Conservation (phyloP, 177 flowering plant species). For the Vitis hybrid region DNA sequence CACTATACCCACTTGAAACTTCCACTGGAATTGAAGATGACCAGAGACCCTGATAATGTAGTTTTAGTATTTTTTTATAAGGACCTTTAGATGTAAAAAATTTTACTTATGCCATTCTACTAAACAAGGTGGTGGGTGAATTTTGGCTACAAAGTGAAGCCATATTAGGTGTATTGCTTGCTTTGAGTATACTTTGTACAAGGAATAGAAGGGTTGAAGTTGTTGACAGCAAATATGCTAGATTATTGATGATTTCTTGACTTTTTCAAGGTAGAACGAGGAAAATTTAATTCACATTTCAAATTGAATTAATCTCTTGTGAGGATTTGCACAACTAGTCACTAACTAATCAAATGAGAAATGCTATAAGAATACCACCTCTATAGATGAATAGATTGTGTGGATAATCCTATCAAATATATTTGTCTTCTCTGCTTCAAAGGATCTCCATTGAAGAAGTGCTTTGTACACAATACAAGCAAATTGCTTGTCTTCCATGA, state of each 20-base stretch:
- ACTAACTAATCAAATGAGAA: neutral
- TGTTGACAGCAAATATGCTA: conserved; percentile 79
- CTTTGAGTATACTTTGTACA: conserved; percentile 69
- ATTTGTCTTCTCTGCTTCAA: conserved; percentile 75
- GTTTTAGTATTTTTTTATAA: conserved; percentile 3
- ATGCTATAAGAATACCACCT: conserved; percentile 33
- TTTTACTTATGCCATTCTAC: conserved; percentile 65
- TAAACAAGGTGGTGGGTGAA: conserved; percentile 57
- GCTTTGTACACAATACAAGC: conserved; percentile 63
- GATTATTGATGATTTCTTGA: conserved; percentile 45
- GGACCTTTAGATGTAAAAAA: neutral
- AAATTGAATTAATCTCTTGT: neutral
- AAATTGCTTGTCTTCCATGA: conserved; percentile 60
- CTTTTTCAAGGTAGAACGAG: conserved; percentile 27
- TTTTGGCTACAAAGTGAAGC: conserved; percentile 41
- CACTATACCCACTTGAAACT: conserved; percentile 75
- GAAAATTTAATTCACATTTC: conserved; percentile 9
- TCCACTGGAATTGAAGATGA: conserved; percentile 41
- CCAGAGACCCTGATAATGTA: conserved; percentile 52
- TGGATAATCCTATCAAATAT: conserved; percentile 75
- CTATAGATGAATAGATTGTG: conserved; percentile 55
- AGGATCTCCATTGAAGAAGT: conserved; percentile 81
- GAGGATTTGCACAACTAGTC: neutral
- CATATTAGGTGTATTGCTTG: conserved; percentile 36
- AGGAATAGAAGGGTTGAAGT: conserved; percentile 70